These are phyloP conservation scores for Vicia faba DNA, from an alignment of 306 rosid species.

Conservation along the genomic window DNA sequence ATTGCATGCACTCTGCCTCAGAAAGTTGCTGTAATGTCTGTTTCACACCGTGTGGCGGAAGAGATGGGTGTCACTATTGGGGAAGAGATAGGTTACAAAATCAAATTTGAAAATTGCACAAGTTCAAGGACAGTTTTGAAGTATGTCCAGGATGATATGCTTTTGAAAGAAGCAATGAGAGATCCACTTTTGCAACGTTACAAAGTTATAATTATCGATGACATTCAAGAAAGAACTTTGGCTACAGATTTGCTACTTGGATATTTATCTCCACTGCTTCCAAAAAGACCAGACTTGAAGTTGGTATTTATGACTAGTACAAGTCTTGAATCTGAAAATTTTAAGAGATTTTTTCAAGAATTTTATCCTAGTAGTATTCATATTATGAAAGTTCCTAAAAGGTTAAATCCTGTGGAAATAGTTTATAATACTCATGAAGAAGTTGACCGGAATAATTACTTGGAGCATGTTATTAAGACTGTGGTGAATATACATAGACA, in stretches of 20 bases:
- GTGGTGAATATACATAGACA: constrained; percentile 88
- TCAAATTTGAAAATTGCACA: constrained; percentile 94
- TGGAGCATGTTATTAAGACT: constrained; percentile 82
- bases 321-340: no score
- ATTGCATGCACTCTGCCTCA: constrained; percentile 91
- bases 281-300: no score
- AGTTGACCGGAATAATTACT: constrained; percentile 75
- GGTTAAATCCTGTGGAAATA: constrained; percentile 93
- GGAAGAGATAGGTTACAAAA: constrained; percentile 95
- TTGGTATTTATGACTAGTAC: no score
- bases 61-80: constrained; percentile 84
- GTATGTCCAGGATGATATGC: constrained; percentile 44
- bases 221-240: no score
- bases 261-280: no score
- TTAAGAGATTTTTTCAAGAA: no score
- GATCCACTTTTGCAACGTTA: constrained; percentile 92
- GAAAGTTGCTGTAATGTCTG: constrained; percentile 96
- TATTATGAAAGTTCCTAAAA: constrained; percentile 92
- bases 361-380: constrained; percentile 45
- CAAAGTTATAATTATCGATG: constrained; percentile 20
- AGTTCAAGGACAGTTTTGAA: constrained; percentile 83
- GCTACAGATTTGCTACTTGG: no score
- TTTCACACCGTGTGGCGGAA: constrained; percentile 90
- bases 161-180: constrained; percentile 60
- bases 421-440: constrained; percentile 66